Evolutionary conservation across 305 asterid genomes (phyloP), one percentile per base, ranked within the genome.

Genomic region (Fraxinus sp.): DNA sequence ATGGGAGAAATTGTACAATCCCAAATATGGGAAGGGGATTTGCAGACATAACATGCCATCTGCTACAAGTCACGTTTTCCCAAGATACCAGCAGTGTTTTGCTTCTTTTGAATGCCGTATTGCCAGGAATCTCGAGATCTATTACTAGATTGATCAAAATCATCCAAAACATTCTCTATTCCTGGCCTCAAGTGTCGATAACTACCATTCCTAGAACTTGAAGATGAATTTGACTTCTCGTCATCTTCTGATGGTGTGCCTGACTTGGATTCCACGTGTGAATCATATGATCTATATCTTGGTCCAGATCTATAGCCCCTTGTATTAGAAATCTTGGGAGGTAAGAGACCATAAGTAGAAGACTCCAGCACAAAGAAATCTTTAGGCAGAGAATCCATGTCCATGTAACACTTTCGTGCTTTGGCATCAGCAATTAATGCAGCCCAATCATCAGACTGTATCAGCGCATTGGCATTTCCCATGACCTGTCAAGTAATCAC

Each of bases 391-490:
- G 97, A 87, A 79, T 95, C 98, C 98, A 95, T 95, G 86, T 92
- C 95, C 88, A 95, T 87, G 88, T 92, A 97, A 86, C 98, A 95
- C 44, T 83, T 92, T 76, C 99, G 91, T 74, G 89, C 83, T 88
- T 88, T 97, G 80, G 99, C 96, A 90, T 97, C 98, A 18, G 89
- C 87, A 70, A 97, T 88, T 73, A 97, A 79, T 66, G 98, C 93
- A 83, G 94, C 97, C 99, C 99, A 97, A 88, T 97, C 99, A 5
- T 97, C 98, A 55, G 98, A 95, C 78, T 92, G 90, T 78, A 90
- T 87, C 88, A 97, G 88, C 0, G 98, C 89, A 81, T 68, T 92
- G 24, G 99, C 99, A 86, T 97, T 97, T 57, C 99, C 99, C 98
- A 95, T 97, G 13, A 95, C 97, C 99, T 96, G 89, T 36, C 22